Evolutionary conservation across 202 grass and related monocot species (phyloP).

Genomic region (Panicum virgatum): DNA sequence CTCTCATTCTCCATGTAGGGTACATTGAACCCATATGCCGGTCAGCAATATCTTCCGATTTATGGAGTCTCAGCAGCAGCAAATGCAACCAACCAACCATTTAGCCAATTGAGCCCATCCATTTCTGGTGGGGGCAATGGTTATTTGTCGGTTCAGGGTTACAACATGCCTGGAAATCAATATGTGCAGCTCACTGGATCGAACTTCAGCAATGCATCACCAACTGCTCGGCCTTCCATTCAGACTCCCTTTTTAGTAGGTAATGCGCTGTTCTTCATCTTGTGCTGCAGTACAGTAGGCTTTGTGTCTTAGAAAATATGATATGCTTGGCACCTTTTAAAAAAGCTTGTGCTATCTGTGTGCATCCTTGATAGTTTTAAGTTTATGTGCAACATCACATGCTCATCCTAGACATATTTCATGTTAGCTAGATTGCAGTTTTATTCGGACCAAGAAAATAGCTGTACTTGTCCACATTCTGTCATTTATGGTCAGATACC

Average conservation of each 20-base stretch:
- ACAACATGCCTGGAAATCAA: constrained; percentile 55
- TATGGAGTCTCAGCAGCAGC: constrained; percentile 57
- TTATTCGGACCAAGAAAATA: not conserved
- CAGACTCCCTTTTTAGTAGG: constrained; percentile 69
- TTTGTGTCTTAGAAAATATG: constrained; percentile 1
- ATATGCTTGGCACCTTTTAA: not conserved
- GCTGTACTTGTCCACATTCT: not conserved
- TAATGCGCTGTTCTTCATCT: constrained; percentile 16
- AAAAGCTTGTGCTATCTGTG: not conserved
- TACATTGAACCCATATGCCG: constrained; percentile 54
- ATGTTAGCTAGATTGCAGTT: constrained; percentile 1
- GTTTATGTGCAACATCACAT: not conserved
- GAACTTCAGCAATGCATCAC: constrained; percentile 48
- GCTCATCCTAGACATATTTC: constrained; percentile 1
- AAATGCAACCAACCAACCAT: constrained; percentile 52
- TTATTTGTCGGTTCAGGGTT: constrained; percentile 57
- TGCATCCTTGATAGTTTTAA: not conserved
- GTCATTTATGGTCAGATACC: not conserved
- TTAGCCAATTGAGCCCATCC: constrained; percentile 59
- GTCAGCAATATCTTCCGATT: constrained; percentile 66
- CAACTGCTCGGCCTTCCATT: constrained; percentile 50
- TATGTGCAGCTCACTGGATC: constrained; percentile 61
- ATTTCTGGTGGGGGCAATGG: constrained; percentile 49
- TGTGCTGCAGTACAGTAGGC: not conserved
- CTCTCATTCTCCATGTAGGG: constrained; percentile 42